A percentile compares a stretch with the other conserved stretches of the same genome.
These are phyloP conservation scores for Serendipita sp. DNA, from an alignment of 768 basidiomycete genomes.

Conservation along the genomic window DNA sequence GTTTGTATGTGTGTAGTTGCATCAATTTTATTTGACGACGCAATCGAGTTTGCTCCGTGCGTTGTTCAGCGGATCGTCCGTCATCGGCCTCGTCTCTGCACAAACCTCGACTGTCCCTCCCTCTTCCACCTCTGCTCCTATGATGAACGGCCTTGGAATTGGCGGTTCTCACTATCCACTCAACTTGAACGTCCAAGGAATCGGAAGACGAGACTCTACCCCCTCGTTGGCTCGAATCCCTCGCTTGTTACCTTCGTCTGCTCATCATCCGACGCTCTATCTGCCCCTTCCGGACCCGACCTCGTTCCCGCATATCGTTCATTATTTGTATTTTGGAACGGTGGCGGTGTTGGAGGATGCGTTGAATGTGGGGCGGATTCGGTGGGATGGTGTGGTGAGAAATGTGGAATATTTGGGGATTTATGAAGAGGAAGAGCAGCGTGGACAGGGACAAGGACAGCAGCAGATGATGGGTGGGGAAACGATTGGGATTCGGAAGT, in stretches of 20 bases:
- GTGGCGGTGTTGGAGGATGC: slow-evolving; percentile 47
- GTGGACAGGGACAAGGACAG: slow-evolving; percentile 47
- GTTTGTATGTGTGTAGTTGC: slow-evolving; percentile 34
- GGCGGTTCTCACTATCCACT: background rate
- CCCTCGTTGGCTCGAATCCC: slow-evolving; percentile 31
- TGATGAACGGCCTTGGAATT: background rate
- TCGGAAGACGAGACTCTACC: background rate
- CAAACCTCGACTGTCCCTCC: background rate
- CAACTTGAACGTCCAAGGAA: background rate
- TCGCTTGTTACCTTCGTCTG: slow-evolving; percentile 45
- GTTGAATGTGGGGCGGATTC: slow-evolving; percentile 44
- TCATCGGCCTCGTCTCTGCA: slow-evolving; percentile 30
- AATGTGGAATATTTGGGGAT: slow-evolving; percentile 83
- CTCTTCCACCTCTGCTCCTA: background rate
- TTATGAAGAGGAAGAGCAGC: slow-evolving; percentile 35
- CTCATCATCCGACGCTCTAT: slow-evolving; percentile 48
- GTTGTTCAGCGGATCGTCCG: slow-evolving; percentile 51
- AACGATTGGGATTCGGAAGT: background rate
- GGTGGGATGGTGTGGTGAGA: slow-evolving; percentile 76
- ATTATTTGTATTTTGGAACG: slow-evolving; percentile 73
- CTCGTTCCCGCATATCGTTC: slow-evolving; percentile 54
- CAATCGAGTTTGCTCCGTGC: slow-evolving; percentile 60
- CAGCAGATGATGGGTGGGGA: slow-evolving; percentile 21
- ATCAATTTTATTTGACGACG: slow-evolving; percentile 66
- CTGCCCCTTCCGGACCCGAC: slow-evolving; percentile 60